Conservation (phyloP, 192 early-diverging fungal genomes). For the Coemansia sp. region DNA sequence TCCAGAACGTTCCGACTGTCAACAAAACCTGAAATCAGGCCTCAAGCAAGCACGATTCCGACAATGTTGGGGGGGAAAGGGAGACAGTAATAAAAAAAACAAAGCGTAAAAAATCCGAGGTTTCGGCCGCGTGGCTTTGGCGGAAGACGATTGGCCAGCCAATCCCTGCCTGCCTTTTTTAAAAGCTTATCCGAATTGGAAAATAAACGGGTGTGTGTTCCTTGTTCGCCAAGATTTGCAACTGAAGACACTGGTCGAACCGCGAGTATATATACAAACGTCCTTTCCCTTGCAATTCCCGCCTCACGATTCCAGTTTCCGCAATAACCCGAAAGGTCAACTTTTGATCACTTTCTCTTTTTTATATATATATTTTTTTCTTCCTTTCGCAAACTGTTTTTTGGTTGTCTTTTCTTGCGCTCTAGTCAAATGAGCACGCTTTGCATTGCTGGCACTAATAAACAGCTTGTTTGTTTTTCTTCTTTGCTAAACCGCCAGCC, state of each 20-base stretch:
- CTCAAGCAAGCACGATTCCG: neutral
- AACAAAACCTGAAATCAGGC: neutral
- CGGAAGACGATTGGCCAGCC: conserved; percentile 8
- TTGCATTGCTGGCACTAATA: neutral
- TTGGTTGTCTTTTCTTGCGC: neutral
- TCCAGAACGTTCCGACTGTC: neutral
- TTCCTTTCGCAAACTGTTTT: neutral
- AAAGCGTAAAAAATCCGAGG: neutral
- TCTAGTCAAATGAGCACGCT: neutral
- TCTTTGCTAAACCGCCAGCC: neutral
- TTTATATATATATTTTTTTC: neutral
- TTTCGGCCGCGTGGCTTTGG: conserved; percentile 13
- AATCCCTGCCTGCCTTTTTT: neutral
- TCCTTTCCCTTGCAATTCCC: neutral
- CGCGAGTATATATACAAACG: conserved; percentile 11
- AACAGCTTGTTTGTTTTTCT: neutral
- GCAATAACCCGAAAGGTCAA: conserved; percentile 1
- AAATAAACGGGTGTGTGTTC: neutral
- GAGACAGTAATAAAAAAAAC: neutral
- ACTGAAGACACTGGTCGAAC: neutral
- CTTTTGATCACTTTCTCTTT: neutral
- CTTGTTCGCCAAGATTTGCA: neutral
- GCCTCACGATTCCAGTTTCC: neutral
- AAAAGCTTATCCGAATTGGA: conserved; percentile 1
- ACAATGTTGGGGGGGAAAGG: neutral